Evolutionary conservation across 2,329 filamentous ascomycete genomes (phyloP), one percentile per base, ranked within the genome.

Genomic region (Botrytis aclada): DNA sequence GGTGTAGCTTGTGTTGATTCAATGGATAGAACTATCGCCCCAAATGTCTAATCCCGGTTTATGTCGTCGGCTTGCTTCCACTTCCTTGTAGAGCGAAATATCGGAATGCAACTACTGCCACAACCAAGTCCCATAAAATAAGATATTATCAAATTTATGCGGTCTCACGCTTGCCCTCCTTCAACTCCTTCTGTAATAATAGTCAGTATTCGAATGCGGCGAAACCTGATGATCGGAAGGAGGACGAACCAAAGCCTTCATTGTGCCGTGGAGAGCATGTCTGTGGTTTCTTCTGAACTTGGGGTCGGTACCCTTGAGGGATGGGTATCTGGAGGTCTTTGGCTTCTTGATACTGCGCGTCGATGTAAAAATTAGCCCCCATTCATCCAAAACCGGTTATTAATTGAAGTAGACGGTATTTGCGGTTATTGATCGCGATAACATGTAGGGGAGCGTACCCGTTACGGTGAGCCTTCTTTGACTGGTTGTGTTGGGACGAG

Each of bases 241-340:
- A 69, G 29, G 70, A 72, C 45, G 41, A 61, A 98, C 95, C 88
- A 99, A 88, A 84, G 96, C 96, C 89, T 93, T 97, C 89, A 93
- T 94, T 84, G 95, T 99, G 85, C 96, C 96, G 89, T 98, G 96
- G 78, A 98, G 94, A 86, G 96, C 96, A 90, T 99, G 95, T 89
- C 94, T 94, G 89, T 99, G 96, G 90, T 99, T 99, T 88, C 96
- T 92, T 86, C 96, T 92, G 90, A 99, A 99, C 92, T 99, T 99
- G 84, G 96, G 95, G 88, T 99, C 96, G 85, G 94, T 96, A 82
- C 96, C 96, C 85, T 98, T 98, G 83, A 99, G 92, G 81, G 95
- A 98, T 79, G 96, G 96, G 89, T 99, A 99, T 89, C 96, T 91
- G 87, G 95, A 91, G 84, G 96, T 98, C 91, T 97, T 98, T 79